Evolutionary conservation across 169 alveolate genomes (phyloP), one percentile per base, ranked within the genome.

Genomic region (Plasmodium ovale): DNA sequence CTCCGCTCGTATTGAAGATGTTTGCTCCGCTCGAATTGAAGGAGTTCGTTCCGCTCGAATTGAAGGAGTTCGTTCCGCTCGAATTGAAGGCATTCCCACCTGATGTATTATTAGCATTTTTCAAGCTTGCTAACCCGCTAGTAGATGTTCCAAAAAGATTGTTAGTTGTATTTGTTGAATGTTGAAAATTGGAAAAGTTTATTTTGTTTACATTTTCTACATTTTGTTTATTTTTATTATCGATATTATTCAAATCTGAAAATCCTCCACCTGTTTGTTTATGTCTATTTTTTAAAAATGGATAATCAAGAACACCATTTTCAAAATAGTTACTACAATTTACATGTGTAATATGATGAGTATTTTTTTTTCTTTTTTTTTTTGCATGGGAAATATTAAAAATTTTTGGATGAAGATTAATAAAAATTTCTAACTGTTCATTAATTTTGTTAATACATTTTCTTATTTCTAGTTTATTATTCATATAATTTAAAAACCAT

Each of bases 401-500:
- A 19, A 82, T 64, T 27, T 82, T 82, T 0, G 90, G 90, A 14
- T 82, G 90, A 3, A 82, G 9, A 37, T 82, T 65, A 25, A 82
- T 82, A 53, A 82, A 82, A 56, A 65, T 53, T 82, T 82, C 90
- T 56, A 82, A 53, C 49, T 82, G 79, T 3, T 53, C 82, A 64
- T 82, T 82, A 33, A 82, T 82, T 2, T 64, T 65, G 10, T 65
- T 47, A 5, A 82, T 82, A 25, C 71, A 23, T 53, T 82, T 82
- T 65, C 54, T 82, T 10, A 82, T 64, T 14, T 82, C 90, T 56
- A 82, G 51, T 65, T 65, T 82, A 53, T 21, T 65, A 64, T 65
- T 65, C 53, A 82, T 53, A 53, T 82, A 82, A 82, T 82, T 82
- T 49, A 82, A 53, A 82, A 82, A 82, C 90, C 90, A 82, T 12